These are phyloP conservation scores for Oidiodendron maius DNA, from an alignment of 495 filamentous ascomycete species.

Conservation along the genomic window DNA sequence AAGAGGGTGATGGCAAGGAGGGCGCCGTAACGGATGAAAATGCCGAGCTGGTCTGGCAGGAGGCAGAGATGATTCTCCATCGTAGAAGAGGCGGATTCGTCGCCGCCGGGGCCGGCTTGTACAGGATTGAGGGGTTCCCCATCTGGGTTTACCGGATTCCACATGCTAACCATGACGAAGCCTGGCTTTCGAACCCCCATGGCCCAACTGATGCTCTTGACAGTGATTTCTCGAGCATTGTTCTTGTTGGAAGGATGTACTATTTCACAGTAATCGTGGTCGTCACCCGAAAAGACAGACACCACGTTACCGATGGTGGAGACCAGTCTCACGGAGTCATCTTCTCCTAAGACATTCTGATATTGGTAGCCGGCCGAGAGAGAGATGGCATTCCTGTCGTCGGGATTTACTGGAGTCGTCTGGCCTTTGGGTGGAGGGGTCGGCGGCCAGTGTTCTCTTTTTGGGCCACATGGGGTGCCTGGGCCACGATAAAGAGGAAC, in stretches of 20 bases:
- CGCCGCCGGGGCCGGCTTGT: slow-evolving; percentile 16
- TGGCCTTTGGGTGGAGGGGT: slow-evolving; percentile 52
- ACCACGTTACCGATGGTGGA: slow-evolving; percentile 67
- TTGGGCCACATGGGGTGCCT: slow-evolving; percentile 85
- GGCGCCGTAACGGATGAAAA: slow-evolving; percentile 70
- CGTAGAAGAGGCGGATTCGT: slow-evolving; percentile 36
- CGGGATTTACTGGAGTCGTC: slow-evolving; percentile 48
- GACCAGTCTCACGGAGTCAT: slow-evolving; percentile 66
- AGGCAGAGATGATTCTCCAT: slow-evolving; percentile 87
- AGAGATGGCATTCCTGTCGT: slow-evolving; percentile 71
- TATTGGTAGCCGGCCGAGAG: slow-evolving; percentile 85
- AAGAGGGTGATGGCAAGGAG: slow-evolving; percentile 55
- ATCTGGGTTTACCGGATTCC: slow-evolving; percentile 72
- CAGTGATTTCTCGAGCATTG: slow-evolving; percentile 80
- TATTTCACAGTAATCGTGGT: slow-evolving; percentile 97
- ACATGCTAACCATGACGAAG: slow-evolving; percentile 81
- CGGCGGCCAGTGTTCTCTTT: slow-evolving; percentile 75
- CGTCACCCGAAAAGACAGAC: slow-evolving; percentile 89
- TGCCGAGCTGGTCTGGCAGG: slow-evolving; percentile 77
- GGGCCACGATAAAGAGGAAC: slow-evolving; percentile 79
- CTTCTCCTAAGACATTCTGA: slow-evolving; percentile 80
- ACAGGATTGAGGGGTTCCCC: slow-evolving; percentile 47
- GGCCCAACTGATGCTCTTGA: slow-evolving; percentile 89
- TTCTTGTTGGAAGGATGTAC: slow-evolving; percentile 59
- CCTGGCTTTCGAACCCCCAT: slow-evolving; percentile 94